phyloP scores from a whole-genome alignment of 768 basidiomycete genomes.

The Punctularia strigosozonata region DNA sequence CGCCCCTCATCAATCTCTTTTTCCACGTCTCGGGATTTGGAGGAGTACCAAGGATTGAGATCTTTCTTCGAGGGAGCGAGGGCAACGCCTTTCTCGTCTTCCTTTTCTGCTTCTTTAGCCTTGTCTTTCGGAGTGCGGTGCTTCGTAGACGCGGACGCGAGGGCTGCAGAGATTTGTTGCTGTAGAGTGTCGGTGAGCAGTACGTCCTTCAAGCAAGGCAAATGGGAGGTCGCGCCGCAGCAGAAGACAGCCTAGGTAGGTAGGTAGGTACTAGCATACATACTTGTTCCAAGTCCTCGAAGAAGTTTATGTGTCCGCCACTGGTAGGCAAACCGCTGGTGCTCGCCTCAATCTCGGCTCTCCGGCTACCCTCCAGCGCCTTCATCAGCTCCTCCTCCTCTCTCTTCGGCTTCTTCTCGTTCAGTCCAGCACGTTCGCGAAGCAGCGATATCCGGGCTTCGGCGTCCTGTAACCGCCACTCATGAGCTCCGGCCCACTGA shows the following conservation, averaged over 20 bases:
- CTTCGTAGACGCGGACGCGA: too few relatives aligned
- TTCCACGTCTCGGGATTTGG: conserved; percentile 8
- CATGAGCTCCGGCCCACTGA: too few relatives aligned
- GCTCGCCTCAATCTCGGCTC: conserved; percentile 9
- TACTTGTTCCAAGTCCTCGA: conserved; percentile 72
- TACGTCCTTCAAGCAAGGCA: conserved; percentile 1
- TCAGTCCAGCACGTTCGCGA: conserved; percentile 47
- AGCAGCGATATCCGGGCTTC: conserved; percentile 65
- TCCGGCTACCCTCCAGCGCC: not conserved
- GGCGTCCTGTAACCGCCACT: conserved; percentile 45
- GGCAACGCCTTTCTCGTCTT: conserved; percentile 61
- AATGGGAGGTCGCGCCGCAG: conserved; percentile 1
- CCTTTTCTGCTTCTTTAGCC: conserved; percentile 20
- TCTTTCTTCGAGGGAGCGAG: conserved; percentile 69
- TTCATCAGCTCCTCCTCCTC: conserved; percentile 21
- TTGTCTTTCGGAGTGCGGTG: too few relatives aligned
- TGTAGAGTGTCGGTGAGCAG: conserved; percentile 1
- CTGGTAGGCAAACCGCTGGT: conserved; percentile 29
- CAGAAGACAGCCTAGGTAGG: conserved; percentile 1
- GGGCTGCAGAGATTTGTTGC: conserved; percentile 17
- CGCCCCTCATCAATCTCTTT: conserved; percentile 14
- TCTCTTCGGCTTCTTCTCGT: conserved; percentile 25
- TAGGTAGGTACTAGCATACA: conserved; percentile 6
- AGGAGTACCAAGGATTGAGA: conserved; percentile 69
- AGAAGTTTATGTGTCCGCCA: conserved; percentile 72